A percentile compares a stretch with the other conserved stretches of the same genome.
Evolutionary conservation across 768 basidiomycete species (phyloP).

Genomic region (Lepiota brunneoincarnata): DNA sequence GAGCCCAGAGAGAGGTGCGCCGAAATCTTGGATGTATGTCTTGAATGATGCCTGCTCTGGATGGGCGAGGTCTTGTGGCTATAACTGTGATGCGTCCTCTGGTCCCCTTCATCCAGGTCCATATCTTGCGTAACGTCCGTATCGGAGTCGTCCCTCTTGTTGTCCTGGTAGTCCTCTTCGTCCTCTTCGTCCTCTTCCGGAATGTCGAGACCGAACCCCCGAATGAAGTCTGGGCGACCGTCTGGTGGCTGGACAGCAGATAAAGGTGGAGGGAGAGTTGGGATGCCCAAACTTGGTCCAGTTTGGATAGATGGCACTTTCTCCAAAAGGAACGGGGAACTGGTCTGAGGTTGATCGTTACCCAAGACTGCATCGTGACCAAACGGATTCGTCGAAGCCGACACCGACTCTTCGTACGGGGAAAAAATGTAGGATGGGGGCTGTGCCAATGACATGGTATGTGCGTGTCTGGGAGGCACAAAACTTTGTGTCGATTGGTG

Average conservation of each 20-base stretch:
- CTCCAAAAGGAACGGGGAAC: conserved; percentile 19
- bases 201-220: conserved; percentile 80
- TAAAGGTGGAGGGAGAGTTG: conserved; percentile 26
- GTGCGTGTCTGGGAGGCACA: conserved; percentile 49
- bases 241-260: conserved; percentile 42
- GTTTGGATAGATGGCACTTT: conserved; percentile 1
- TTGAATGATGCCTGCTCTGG: conserved; percentile 58
- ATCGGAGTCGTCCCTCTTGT: conserved; percentile 42
- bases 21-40: conserved; percentile 66
- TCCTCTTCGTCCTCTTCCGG: conserved; percentile 72
- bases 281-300: neutral
- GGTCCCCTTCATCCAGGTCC: conserved; percentile 34
- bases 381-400: conserved; percentile 60
- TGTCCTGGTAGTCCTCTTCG: conserved; percentile 32
- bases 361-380: conserved; percentile 54
- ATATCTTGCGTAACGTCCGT: conserved; percentile 31
- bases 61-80: conserved; percentile 39
- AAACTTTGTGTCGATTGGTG: conserved; percentile 28
- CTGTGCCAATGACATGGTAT: conserved; percentile 72
- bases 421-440: conserved; percentile 43
- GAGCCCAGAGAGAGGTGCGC: conserved; percentile 66
- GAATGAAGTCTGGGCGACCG: conserved; percentile 67
- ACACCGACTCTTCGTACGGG: conserved; percentile 24
- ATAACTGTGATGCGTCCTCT: conserved; percentile 26
- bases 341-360: conserved; percentile 25